Base-by-base conservation (phyloP, 768 basidiomycete genomes). In the Tephrocybe rancida region DNA sequence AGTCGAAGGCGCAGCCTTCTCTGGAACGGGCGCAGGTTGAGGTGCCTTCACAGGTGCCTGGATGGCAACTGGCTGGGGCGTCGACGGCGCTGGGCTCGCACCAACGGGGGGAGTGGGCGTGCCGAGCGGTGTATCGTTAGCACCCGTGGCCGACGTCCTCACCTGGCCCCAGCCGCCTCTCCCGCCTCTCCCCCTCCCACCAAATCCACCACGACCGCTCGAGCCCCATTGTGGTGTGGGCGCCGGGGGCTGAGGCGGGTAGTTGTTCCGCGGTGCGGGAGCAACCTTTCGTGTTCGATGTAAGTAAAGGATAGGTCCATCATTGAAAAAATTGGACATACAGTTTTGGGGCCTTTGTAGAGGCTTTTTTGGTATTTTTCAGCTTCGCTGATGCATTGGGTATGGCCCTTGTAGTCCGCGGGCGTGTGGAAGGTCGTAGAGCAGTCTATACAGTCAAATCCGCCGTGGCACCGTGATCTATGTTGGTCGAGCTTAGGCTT, bases 401-500 rank as follows among this genome's bases (percentile, higher is more conserved):
- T 95, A 66, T 97, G 90, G 0, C 71, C 73, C 70, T 92, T 93
- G 76, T 85, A 96, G 55, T 93, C 84, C 8, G 77, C 76, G 2
- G 91, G 90, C 6, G 80, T 79, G 22, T 82, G 73, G 71, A 96
- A 97, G 0, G 90, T 88, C 45, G 79, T 88, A n/a, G 85, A 87
- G 70, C 94, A 97, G 65, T 97, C 94, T 64, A 93, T 83, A 65
- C 90, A 92, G 62, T 89, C 89, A 61, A 91, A 89, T 6, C 86
- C 82, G 2, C 81, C 61, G 50, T 84, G 73, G 63, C 90, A 93
- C 41, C 79, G 73, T 25, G 63, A 66, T 44, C 78, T 62, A 63
- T 96, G 94, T 65, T 87, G 83, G 69, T 96, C 92, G 1, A 97
- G 80, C 68, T 95, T 94, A 11, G 95, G 95, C 64, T 97, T 97